Evolutionary conservation across 176 grass and related monocot genomes (phyloP), one percentile per base, ranked within the genome.

Genomic region (Aegilops umbellulata): DNA sequence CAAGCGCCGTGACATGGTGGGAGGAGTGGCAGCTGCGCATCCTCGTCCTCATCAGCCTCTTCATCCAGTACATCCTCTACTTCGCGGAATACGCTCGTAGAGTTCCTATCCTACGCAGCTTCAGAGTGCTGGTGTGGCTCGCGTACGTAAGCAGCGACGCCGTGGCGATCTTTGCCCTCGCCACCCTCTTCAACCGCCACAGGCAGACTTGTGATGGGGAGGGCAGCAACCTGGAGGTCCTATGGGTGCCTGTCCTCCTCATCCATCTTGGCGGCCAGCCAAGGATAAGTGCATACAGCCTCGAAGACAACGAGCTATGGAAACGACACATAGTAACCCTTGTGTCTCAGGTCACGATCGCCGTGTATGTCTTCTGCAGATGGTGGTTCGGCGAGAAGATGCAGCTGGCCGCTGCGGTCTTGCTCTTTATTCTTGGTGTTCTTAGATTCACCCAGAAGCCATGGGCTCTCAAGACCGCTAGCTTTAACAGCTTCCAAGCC

Each of bases 51-150:
- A 22, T 2, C 53, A 57, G 53, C 6, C 51, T 55, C 51, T 55
- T 55, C 51, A 20, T 55, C 2, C 51, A 20, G 17, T 55, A 55
- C 51, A 7, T 55, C 17, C 51, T 55, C 51, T 2, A 0, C 17
- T 55, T 20, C 2, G 19, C 51, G 2, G 0, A 0, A 2, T 55
- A 0, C 0, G 6, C 2, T 0, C 51, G 51, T 20, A 57, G 0
- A 20, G 2, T 1, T 3, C 53, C 53, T 57, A 0, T 0, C 53
- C 19, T 57, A 8, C 53, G 2, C 0, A 8, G 19, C 0, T 22
- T 22, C 0, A 57, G 53, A 22, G 53, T 57, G 7, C 53, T 57
- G 53, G 53, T 57, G 53, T 57, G 53, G 53, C 0, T 57, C 0
- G 53, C 19, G 0, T 57, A 57, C 0, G 19, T 57, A 57, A 22